Evolutionary conservation across 163 green algal species (phyloP).

Genomic region (Chlorella variabilis): DNA sequence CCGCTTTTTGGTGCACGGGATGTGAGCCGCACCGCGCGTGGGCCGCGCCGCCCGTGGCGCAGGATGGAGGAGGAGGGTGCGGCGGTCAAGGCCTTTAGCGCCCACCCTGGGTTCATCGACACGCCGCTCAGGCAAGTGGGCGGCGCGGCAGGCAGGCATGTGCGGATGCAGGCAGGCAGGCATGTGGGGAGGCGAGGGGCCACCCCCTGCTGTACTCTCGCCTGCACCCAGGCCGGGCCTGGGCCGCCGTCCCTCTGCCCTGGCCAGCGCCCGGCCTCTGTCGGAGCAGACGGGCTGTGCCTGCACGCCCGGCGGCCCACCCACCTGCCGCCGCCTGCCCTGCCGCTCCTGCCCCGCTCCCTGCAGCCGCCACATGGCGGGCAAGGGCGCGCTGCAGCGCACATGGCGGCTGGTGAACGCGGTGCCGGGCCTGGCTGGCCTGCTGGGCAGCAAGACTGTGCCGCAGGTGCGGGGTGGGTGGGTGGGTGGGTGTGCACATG

Average conservation of each 20-base stretch:
- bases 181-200: no score
- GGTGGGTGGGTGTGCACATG: no score
- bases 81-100: constrained; percentile 34
- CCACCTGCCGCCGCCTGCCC: not conserved
- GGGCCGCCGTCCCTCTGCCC: no score
- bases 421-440: constrained; percentile 2
- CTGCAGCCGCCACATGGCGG: constrained; percentile 14
- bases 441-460: constrained; percentile 9
- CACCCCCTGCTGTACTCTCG: no score
- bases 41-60: not conserved
- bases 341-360: not conserved
- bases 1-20: not conserved
- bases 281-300: no score
- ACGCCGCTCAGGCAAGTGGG: constrained; percentile 6
- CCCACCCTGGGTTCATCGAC: constrained; percentile 50
- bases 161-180: no score
- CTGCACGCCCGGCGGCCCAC: not conserved
- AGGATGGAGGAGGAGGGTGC: constrained; percentile 24
- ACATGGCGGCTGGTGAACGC: not conserved
- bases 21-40: not conserved
- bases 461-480: not conserved
- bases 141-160: no score
- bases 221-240: no score
- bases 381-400: not conserved
- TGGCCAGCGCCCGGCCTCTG: no score